These are phyloP conservation scores for Casuarina glauca DNA, from an alignment of 306 rosid species.

Conservation along the genomic window DNA sequence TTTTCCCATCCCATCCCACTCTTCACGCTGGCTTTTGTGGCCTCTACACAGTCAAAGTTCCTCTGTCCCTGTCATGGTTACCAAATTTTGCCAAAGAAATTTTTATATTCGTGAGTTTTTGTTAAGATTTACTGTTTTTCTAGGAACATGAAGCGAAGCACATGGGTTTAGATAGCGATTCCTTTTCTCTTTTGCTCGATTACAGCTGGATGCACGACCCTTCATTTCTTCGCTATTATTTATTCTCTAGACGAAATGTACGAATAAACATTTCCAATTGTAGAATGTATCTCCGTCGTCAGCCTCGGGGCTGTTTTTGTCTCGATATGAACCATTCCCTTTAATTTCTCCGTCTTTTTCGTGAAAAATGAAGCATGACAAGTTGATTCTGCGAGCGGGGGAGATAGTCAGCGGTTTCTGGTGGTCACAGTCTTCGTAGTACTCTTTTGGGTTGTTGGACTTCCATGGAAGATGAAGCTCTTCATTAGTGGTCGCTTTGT, in stretches of 20 bases:
- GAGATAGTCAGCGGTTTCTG: constrained; percentile 18
- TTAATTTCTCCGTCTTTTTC: constrained; percentile 38
- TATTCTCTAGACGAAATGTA: constrained; percentile 14
- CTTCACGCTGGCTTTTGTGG: background rate
- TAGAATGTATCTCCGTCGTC: background rate
- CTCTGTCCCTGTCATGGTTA: background rate
- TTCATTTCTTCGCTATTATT: constrained; percentile 6
- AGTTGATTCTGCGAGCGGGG: constrained; percentile 6
- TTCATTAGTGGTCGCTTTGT: background rate
- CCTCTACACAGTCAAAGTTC: background rate
- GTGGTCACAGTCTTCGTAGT: constrained; percentile 31
- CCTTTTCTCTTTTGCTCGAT: constrained; percentile 31
- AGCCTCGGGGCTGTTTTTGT: background rate
- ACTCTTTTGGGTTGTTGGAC: background rate
- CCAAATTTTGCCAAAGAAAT: too few relatives aligned
- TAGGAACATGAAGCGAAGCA: constrained; percentile 37
- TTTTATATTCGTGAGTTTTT: too few relatives aligned
- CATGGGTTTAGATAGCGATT: constrained; percentile 38
- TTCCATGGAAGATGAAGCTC: background rate
- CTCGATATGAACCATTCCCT: constrained; percentile 1
- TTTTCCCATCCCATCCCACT: background rate
- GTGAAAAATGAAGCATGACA: constrained; percentile 33
- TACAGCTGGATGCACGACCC: constrained; percentile 79
- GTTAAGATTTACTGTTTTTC: too few relatives aligned
- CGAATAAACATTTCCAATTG: background rate